A percentile compares a stretch with the other conserved stretches of the same genome.
Evolutionary conservation across 164 flowering plant species (phyloP).

Genomic region (Kingdonia uniflora): DNA sequence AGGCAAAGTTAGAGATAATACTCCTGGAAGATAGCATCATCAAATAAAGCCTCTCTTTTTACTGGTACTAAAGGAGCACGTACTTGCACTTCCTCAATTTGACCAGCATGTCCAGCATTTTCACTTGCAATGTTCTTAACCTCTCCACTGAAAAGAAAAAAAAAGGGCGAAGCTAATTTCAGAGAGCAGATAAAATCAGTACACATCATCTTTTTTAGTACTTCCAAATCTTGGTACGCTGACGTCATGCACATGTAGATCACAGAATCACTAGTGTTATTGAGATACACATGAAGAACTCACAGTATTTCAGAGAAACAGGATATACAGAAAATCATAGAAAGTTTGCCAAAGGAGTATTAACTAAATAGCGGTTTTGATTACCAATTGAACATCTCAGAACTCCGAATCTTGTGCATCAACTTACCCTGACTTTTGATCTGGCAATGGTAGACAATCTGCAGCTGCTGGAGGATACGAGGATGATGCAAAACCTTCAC

Average conservation of each 20-base stretch:
- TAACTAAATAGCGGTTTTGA: too few species aligned
- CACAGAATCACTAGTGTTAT: too few species aligned
- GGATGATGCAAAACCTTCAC: constrained; percentile 29
- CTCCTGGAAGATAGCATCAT: constrained; percentile 46
- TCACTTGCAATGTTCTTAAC: constrained; percentile 18
- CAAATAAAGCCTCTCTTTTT: constrained; percentile 86
- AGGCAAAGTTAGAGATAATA: too few species aligned
- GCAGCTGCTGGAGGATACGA: constrained; percentile 27
- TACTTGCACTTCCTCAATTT: constrained; percentile 38
- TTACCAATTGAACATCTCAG: background rate
- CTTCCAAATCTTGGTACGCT: too few species aligned
- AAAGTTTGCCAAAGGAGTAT: too few species aligned
- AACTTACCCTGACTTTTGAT: constrained; percentile 29
- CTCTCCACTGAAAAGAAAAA: constrained; percentile 20
- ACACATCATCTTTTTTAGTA: too few species aligned
- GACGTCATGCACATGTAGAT: too few species aligned
- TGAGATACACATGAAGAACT: too few species aligned
- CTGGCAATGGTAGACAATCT: constrained; percentile 16
- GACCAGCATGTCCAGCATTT: constrained; percentile 24
- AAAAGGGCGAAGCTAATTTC: too few species aligned
- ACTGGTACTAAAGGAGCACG: constrained; percentile 96
- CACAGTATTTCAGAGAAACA: too few species aligned
- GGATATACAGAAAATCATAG: too few species aligned
- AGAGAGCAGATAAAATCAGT: background rate
- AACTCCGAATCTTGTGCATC: background rate